Evolutionary conservation across 257 asterid species (phyloP).

Genomic region (Penstemon eatonii): DNA sequence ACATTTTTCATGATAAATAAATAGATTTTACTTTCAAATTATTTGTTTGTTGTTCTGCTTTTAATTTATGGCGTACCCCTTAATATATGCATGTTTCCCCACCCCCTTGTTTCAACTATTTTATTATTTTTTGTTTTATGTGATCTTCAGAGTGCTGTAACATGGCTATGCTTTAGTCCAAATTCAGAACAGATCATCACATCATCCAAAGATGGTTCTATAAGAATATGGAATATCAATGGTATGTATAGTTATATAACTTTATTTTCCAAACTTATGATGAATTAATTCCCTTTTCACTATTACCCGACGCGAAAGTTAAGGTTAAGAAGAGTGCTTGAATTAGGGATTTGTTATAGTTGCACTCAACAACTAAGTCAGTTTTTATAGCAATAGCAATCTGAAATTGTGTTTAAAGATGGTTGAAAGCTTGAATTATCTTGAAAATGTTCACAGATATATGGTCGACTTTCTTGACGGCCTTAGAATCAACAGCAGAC

Average conservation of each 20-base stretch:
- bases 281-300: constrained; percentile 4
- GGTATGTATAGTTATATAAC: constrained; percentile 50
- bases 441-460: background rate
- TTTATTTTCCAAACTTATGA: background rate
- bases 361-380: background rate
- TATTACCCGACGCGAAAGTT: constrained; percentile 14
- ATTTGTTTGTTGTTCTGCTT: background rate
- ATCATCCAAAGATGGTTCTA: constrained; percentile 92
- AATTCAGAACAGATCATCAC: constrained; percentile 90
- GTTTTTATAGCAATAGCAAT: background rate
- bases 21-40: background rate
- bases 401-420: background rate
- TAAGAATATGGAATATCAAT: constrained; percentile 88
- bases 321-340: constrained; percentile 10
- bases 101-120: constrained; percentile 16
- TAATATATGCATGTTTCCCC: constrained; percentile 12
- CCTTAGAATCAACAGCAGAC: background rate
- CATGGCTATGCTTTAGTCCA: constrained; percentile 92
- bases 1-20: background rate
- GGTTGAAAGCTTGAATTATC: constrained; percentile 10
- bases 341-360: background rate
- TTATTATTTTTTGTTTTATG: constrained; percentile 6
- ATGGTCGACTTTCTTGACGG: constrained; percentile 4
- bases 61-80: constrained; percentile 18
- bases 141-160: constrained; percentile 91